These are phyloP conservation scores for Clonostachys byssicola DNA, from an alignment of 2,329 filamentous ascomycete species.

Conservation along the genomic window DNA sequence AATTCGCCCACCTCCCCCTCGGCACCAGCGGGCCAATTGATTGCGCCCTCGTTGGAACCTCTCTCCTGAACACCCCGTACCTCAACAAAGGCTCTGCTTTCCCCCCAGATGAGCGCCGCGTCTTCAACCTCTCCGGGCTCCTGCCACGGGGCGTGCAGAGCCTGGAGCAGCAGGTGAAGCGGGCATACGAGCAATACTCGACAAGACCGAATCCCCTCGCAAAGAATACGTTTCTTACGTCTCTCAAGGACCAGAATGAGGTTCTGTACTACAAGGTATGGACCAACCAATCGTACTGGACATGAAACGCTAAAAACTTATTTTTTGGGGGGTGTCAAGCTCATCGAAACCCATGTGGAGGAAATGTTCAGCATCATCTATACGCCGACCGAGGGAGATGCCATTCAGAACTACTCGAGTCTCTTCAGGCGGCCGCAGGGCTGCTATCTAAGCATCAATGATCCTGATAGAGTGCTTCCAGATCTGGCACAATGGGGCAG, in stretches of 20 bases:
- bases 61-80: constrained; percentile 26
- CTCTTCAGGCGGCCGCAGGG: constrained; percentile 77
- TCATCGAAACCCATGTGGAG: constrained; percentile 63
- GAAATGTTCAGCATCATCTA: constrained; percentile 93
- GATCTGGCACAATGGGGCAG: constrained; percentile 65
- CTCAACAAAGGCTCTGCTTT: constrained; percentile 85
- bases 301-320: neutral
- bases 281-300: neutral
- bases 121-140: constrained; percentile 69
- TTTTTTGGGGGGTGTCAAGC: neutral
- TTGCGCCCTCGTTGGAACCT: constrained; percentile 26
- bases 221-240: constrained; percentile 86
- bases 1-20: constrained; percentile 23
- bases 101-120: constrained; percentile 59
- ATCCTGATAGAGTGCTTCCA: constrained; percentile 61
- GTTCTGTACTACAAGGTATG: constrained; percentile 72
- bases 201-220: constrained; percentile 60
- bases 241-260: constrained; percentile 80
- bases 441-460: constrained; percentile 73
- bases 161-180: constrained; percentile 69
- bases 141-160: constrained; percentile 70
- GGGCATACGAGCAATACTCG: constrained; percentile 78
- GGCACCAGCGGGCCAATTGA: constrained; percentile 27
- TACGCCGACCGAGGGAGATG: constrained; percentile 85
- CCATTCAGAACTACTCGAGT: constrained; percentile 78